These are phyloP conservation scores for Rhizoclosmatium sp. DNA, from an alignment of 192 early-diverging fungal species.

Conservation along the genomic window DNA sequence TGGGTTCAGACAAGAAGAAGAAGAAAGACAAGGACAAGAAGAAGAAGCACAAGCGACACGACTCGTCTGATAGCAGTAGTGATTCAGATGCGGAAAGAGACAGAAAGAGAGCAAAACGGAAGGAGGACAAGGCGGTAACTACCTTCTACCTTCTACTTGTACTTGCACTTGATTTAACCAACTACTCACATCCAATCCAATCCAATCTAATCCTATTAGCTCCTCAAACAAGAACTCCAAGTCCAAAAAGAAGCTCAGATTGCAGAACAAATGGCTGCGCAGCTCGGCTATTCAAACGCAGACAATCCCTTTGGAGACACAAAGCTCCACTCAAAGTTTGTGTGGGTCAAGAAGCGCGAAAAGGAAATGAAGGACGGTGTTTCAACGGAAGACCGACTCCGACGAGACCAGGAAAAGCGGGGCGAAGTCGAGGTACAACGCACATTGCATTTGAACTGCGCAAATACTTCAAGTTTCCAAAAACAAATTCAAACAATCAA, in stretches of 20 bases:
- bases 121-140: constrained; percentile 28
- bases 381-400: constrained; percentile 60
- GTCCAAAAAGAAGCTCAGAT: constrained; percentile 32
- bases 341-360: constrained; percentile 94
- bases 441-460: not conserved
- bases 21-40: constrained; percentile 14
- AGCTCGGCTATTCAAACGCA: constrained; percentile 70
- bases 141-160: not conserved
- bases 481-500: too few relatives aligned
- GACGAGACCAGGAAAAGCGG: constrained; percentile 64
- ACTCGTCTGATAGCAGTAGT: not conserved
- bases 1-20: constrained; percentile 11
- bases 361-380: constrained; percentile 75
- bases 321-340: constrained; percentile 85
- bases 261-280: constrained; percentile 52
- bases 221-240: constrained; percentile 29
- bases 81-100: constrained; percentile 4
- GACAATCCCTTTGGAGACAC: constrained; percentile 86
- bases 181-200: not conserved
- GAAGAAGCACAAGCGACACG: constrained; percentile 6
- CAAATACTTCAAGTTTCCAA: not conserved
- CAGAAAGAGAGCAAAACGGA: constrained; percentile 5
- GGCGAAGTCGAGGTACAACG: constrained; percentile 54
- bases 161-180: not conserved
- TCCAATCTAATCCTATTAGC: not conserved